phyloP scores from a whole-genome alignment of 176 grass and related monocot species.

The Poa pratensis region DNA sequence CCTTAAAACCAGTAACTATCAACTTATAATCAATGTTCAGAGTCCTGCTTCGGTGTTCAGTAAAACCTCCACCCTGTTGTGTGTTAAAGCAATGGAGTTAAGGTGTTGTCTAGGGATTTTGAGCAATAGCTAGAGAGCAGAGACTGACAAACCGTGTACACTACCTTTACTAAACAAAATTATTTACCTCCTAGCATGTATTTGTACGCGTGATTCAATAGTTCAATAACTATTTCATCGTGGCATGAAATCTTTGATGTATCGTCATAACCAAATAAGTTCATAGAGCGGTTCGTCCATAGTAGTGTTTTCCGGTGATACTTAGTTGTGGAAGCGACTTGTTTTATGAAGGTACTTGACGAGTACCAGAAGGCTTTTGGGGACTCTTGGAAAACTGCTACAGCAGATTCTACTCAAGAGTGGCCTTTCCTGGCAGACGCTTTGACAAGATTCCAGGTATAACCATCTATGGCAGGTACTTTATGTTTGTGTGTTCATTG shows the following conservation, averaged over 20 bases:
- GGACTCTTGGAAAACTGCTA: slow-evolving; percentile 71
- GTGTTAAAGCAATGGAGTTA: not conserved
- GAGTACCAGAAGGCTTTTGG: slow-evolving; percentile 99
- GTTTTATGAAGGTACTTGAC: slow-evolving; percentile 83
- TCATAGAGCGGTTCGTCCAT: not conserved
- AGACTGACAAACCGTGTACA: not conserved
- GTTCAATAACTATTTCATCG: not conserved
- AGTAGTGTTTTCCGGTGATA: not conserved
- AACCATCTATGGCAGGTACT: slow-evolving; percentile 5
- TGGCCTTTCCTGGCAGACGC: slow-evolving; percentile 86
- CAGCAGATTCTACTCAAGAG: slow-evolving; percentile 68
- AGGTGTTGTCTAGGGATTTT: not conserved
- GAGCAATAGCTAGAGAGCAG: not conserved
- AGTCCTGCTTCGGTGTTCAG: not conserved
- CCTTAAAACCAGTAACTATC: not conserved
- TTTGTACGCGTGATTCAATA: not conserved
- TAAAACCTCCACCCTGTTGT: not conserved
- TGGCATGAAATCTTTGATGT: not conserved
- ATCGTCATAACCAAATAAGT: not conserved
- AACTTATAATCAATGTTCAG: not conserved
- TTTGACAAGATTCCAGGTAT: slow-evolving; percentile 95
- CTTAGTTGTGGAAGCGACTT: not conserved
- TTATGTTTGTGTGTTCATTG: not conserved
- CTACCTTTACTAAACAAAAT: not conserved
- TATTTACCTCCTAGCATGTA: not conserved